phyloP scores from a whole-genome alignment of 179 eudicot genomes.

The Camellia oleifera region DNA sequence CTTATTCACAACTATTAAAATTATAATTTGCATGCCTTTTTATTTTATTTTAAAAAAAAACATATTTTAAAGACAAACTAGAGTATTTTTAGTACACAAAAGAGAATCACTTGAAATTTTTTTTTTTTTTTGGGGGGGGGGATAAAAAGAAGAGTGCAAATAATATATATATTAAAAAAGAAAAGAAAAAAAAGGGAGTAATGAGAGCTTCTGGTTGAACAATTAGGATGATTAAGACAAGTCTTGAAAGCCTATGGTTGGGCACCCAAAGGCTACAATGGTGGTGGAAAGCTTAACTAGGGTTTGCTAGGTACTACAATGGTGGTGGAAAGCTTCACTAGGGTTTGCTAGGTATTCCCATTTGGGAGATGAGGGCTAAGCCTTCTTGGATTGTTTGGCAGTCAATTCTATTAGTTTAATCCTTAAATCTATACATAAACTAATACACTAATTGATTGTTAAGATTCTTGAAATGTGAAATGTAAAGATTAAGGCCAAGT shows the following conservation, averaged over 20 bases:
- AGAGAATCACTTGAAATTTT: too few relatives aligned
- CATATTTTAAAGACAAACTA: too few relatives aligned
- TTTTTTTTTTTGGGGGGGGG: too few relatives aligned
- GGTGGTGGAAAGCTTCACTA: conserved; percentile 4
- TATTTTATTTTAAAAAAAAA: too few relatives aligned
- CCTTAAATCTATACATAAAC: neutral
- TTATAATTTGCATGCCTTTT: too few relatives aligned
- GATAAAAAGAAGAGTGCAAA: too few relatives aligned
- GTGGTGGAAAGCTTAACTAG: conserved; percentile 3
- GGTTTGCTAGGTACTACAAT: neutral
- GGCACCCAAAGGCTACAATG: neutral
- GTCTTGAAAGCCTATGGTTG: conserved; percentile 5
- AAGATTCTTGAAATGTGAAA: conserved; percentile 3
- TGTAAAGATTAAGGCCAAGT: neutral
- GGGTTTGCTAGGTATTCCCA: neutral
- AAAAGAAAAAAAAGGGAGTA: too few relatives aligned
- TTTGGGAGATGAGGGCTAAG: neutral
- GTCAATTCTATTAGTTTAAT: conserved; percentile 14
- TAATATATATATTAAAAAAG: too few relatives aligned
- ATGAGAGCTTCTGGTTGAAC: too few relatives aligned
- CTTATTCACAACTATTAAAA: too few relatives aligned
- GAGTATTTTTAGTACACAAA: too few relatives aligned
- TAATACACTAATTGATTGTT: neutral
- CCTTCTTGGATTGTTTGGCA: neutral
- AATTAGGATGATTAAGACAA: neutral